A percentile compares a stretch with the other conserved stretches of the same genome.
Evolutionary conservation across 345 rosid species (phyloP).

Genomic region (Moringa oleifera): DNA sequence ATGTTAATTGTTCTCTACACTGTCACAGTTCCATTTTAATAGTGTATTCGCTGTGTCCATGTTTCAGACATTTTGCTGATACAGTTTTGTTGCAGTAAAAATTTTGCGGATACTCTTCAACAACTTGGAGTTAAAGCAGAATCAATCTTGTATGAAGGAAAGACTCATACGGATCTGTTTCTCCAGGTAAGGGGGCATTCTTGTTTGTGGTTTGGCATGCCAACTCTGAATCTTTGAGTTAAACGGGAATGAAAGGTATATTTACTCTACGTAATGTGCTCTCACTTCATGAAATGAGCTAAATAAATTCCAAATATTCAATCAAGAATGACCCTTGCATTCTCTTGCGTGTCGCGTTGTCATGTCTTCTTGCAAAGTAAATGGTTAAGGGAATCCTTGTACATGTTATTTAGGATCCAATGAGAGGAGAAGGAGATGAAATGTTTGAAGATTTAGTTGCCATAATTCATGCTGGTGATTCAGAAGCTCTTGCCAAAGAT

Average conservation of each 20-base stretch:
- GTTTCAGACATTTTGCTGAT: neutral
- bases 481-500: slow-evolving; percentile 49
- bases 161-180: slow-evolving; percentile 93
- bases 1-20: too few species aligned
- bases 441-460: slow-evolving; percentile 82
- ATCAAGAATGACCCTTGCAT: too few species aligned
- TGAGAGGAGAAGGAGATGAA: slow-evolving; percentile 91
- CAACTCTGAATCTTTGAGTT: neutral
- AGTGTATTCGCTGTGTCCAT: too few species aligned
- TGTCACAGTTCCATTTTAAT: too few species aligned
- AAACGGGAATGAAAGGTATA: neutral
- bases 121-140: slow-evolving; percentile 72
- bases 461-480: slow-evolving; percentile 50
- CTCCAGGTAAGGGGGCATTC: slow-evolving; percentile 57
- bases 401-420: slow-evolving; percentile 63
- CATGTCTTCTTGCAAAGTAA: too few species aligned
- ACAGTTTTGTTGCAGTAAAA: slow-evolving; percentile 45
- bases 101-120: slow-evolving; percentile 67
- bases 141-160: slow-evolving; percentile 71
- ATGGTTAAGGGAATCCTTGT: neutral
- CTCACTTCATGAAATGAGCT: too few species aligned
- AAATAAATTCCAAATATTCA: too few species aligned
- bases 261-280: too few species aligned
- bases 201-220: neutral
- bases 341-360: too few species aligned